A percentile compares a stretch with the other conserved stretches of the same genome.
Evolutionary conservation across 768 basidiomycete species (phyloP).

Genomic region (Russula dissimulans): DNA sequence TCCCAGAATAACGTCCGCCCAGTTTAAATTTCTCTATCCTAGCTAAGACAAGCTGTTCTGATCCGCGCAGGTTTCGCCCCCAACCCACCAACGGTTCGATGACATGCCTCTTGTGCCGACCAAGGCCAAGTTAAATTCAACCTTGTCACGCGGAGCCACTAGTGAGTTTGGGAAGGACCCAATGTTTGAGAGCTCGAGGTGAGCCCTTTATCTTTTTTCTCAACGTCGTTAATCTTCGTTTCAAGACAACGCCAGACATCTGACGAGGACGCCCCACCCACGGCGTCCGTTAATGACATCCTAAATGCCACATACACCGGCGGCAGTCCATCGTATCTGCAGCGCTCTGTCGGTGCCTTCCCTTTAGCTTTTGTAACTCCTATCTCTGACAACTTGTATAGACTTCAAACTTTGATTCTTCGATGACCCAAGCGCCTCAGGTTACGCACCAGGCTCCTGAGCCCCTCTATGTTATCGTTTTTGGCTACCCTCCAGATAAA

Average conservation of each 20-base stretch:
- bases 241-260: constrained; percentile 12
- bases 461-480: constrained; percentile 62
- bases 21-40: background rate
- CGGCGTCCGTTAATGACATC: constrained; percentile 65
- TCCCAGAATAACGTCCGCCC: constrained; percentile 48
- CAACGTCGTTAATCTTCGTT: background rate
- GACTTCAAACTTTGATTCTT: constrained; percentile 35
- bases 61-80: constrained; percentile 31
- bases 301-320: constrained; percentile 47
- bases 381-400: constrained; percentile 18
- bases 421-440: constrained; percentile 18
- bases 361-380: background rate
- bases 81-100: constrained; percentile 54
- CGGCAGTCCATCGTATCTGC: constrained; percentile 36
- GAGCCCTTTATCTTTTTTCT: constrained; percentile 20
- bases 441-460: constrained; percentile 27
- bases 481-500: constrained; percentile 81
- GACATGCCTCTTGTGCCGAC: constrained; percentile 70
- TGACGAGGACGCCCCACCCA: constrained; percentile 69
- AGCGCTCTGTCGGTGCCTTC: constrained; percentile 33
- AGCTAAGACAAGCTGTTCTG: background rate
- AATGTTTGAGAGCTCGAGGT: constrained; percentile 73
- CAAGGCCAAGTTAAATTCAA: constrained; percentile 72
- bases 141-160: constrained; percentile 50
- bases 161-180: constrained; percentile 77